Evolutionary conservation across 2,329 filamentous ascomycete genomes (phyloP), one percentile per base, ranked within the genome.

Genomic region (Beauveria rudraprayagi): DNA sequence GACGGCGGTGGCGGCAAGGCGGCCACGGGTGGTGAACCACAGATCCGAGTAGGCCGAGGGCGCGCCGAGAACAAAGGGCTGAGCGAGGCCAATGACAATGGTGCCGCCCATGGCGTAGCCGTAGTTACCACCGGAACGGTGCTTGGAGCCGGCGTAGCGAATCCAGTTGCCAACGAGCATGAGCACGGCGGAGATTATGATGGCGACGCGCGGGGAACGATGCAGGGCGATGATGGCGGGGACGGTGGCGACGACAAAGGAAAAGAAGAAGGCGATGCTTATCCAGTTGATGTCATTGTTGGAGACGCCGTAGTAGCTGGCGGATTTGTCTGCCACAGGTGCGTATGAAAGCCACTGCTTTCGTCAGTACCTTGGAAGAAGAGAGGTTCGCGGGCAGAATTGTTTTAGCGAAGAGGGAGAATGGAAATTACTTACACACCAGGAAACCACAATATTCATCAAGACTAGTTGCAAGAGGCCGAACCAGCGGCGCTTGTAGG

Each of bases 41-140:
- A 96, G 78, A 71, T 97, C 92, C 60, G 90, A 94, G 75, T 96
- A 99, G 64, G 91, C 81, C 0, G 94, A 93, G 0, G 94, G 93
- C 0, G 93, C 91, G 7, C 89, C 86, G 10, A 97, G 83, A 14
- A 96, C 91, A 72, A 97, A 97, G 0, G 94, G 92, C 71, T 99
- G 94, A 1, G 91, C 87, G 44, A 97, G 80, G 1, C 93, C 94
- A 57, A 90, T 91, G 63, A 99, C 73, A 71, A 97, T 88, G 76
- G 97, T 93, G 5, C 93, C 93, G 67, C 95, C 87, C 88, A 97
- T 91, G 64, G 91, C 61, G 50, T 89, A 80, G 47, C 86, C 86
- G 69, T 90, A 95, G 66, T 79, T 81, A 55, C 89, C 89, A 26
- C 83, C 67, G 73, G 75, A 48, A 76, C 78, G 63, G 68, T 78